Evolutionary conservation across 1,139 yeast species (phyloP), one percentile per base, ranked within the genome.

Genomic region (Debaryomyces psychrophilus): DNA sequence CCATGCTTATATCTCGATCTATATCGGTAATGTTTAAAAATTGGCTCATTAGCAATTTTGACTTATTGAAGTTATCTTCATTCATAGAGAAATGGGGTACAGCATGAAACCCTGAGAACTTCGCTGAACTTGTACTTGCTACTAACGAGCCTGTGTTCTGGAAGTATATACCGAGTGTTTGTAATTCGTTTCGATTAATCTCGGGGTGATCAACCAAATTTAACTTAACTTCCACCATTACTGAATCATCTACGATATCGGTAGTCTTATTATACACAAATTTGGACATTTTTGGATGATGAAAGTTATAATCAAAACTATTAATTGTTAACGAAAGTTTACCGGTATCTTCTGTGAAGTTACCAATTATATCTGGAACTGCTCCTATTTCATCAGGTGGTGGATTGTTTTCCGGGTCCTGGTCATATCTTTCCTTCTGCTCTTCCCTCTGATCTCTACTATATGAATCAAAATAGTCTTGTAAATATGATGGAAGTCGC

Each of bases 131-230:
- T 0, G 96, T 79, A 14, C 80, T 61, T 1, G 86, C 73, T 8
- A 90, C 67, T 12, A 90, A 60, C 46, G 89, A 76, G 0, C 97
- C 97, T 0, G 83, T 69, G 8, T 78, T 73, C 50, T 83, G 83
- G 57, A 85, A 85, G 61, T 90, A 90, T 2, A 88, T 72, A 0
- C 96, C 97, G 15, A 65, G 62, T 18, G 89, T 63, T 2, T 68
- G 71, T 14, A 89, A 51, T 0, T 61, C 60, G 58, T 82, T 82
- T 45, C 60, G 62, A 39, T 71, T 66, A 8, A 67, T 68, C 47
- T 82, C 83, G 1, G 67, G 63, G 29, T 67, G 64, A 49, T 79
- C 79, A 17, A 61, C 62, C 15, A 80, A 35, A 31, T 43, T 48
- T 5, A 70, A 43, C n/a, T 47, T 51, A 6, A 71, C 49, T 9